These are phyloP conservation scores for Phoma sp. DNA, from an alignment of 2,329 filamentous ascomycete genomes.

Conservation along the genomic window DNA sequence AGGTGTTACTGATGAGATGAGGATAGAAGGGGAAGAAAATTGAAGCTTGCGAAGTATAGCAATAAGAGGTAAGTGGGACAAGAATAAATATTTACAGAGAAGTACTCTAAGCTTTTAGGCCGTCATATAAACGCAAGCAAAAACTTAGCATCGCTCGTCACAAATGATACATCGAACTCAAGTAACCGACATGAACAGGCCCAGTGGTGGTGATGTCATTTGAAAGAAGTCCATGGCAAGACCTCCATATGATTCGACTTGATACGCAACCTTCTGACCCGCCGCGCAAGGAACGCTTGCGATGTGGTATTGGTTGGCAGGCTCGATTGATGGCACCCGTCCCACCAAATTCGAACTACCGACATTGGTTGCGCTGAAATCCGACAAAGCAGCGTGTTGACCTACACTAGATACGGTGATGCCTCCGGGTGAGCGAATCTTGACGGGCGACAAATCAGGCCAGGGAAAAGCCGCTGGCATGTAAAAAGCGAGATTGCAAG, in stretches of 20 bases:
- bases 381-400: conserved; percentile 8
- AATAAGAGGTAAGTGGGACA: neutral
- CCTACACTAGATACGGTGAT: conserved; percentile 39
- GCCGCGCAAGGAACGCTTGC: conserved; percentile 34
- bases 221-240: conserved; percentile 40
- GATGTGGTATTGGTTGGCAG: conserved; percentile 31
- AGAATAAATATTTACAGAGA: conserved; percentile 19
- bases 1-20: too few species aligned
- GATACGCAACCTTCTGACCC: conserved; percentile 33
- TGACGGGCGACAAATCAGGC: conserved; percentile 46
- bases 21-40: too few species aligned
- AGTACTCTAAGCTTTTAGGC: conserved; percentile 10
- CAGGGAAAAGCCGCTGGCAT: conserved; percentile 50
- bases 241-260: conserved; percentile 30
- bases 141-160: neutral
- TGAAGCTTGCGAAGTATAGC: neutral
- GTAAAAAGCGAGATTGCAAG: conserved; percentile 58
- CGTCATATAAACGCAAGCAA: conserved; percentile 11
- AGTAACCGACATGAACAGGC: conserved; percentile 32
- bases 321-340: conserved; percentile 17
- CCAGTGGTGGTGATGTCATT: conserved; percentile 29
- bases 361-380: conserved; percentile 17
- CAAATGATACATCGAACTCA: conserved; percentile 1
- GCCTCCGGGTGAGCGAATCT: conserved; percentile 42
- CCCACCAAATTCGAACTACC: conserved; percentile 21